Evolutionary conservation across 2,329 filamentous ascomycete species (phyloP).

Genomic region (Blastomyces parvus): DNA sequence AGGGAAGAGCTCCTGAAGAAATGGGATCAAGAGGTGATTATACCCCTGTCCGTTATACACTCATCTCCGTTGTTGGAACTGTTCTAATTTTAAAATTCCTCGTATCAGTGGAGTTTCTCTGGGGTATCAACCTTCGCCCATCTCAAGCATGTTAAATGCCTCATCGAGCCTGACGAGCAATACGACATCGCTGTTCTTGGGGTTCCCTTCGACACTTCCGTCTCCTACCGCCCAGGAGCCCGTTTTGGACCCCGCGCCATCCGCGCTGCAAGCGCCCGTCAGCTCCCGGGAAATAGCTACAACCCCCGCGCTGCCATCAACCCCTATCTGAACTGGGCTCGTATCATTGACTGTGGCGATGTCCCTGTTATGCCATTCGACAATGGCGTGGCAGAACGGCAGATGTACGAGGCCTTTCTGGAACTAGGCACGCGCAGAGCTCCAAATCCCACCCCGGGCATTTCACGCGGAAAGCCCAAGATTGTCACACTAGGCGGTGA

Average conservation of each 20-base stretch:
- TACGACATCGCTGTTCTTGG: slow-evolving; percentile 67
- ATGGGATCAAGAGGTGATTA: slow-evolving; percentile 39
- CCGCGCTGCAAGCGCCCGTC: slow-evolving; percentile 69
- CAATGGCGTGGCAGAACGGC: slow-evolving; percentile 67
- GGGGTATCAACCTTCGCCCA: slow-evolving; percentile 70
- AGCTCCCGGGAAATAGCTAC: slow-evolving; percentile 70
- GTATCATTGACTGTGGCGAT: slow-evolving; percentile 79
- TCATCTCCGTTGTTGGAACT: not conserved
- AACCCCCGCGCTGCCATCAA: slow-evolving; percentile 76
- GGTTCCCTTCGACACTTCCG: slow-evolving; percentile 64
- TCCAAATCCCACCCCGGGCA: slow-evolving; percentile 25
- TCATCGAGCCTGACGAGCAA: slow-evolving; percentile 52
- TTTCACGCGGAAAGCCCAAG: slow-evolving; percentile 37
- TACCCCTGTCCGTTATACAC: not conserved
- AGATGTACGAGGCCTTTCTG: slow-evolving; percentile 73
- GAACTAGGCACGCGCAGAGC: slow-evolving; percentile 50
- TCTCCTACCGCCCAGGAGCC: slow-evolving; percentile 59
- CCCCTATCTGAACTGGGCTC: slow-evolving; percentile 70
- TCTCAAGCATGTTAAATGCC: slow-evolving; percentile 57
- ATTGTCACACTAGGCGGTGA: slow-evolving; percentile 65
- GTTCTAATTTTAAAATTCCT: slow-evolving; percentile 8
- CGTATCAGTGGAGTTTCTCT: slow-evolving; percentile 52
- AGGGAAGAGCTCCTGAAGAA: slow-evolving; percentile 38
- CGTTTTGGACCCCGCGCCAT: slow-evolving; percentile 84
- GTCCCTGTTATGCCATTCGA: slow-evolving; percentile 81